phyloP scores from a whole-genome alignment of 1,284 basidiomycete genomes.

The Apiotrichum brassicae region DNA sequence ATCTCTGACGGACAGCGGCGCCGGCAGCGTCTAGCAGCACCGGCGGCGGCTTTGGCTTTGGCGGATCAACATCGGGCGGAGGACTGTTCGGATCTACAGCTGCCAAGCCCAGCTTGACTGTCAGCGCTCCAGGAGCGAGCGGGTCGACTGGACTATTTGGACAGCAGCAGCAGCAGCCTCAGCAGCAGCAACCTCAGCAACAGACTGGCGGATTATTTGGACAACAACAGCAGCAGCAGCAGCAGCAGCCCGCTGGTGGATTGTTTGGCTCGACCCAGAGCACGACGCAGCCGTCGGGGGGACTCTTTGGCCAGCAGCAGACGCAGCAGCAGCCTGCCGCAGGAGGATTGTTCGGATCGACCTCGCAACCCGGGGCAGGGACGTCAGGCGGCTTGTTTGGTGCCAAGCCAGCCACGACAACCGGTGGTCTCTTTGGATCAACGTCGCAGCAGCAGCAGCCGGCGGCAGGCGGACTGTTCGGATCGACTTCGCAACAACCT shows the following conservation, averaged over 20 bases:
- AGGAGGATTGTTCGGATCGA: conserved; percentile 22
- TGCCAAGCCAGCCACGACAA: conserved; percentile 5
- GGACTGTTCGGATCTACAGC: conserved; percentile 11
- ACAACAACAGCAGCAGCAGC: conserved; percentile 6
- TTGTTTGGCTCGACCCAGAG: conserved; percentile 1
- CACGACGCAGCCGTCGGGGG: too few relatives aligned
- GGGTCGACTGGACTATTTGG: conserved; percentile 9
- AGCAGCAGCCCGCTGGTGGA: conserved; percentile 3
- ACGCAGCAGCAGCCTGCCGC: background rate
- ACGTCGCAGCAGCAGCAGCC: conserved; percentile 18
- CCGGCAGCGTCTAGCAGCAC: conserved; percentile 12
- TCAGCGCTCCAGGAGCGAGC: background rate
- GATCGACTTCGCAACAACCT: conserved; percentile 5
- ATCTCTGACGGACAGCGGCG: conserved; percentile 3
- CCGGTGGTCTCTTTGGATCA: conserved; percentile 11
- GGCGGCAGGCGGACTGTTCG: conserved; percentile 9
- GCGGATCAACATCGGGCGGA: background rate
- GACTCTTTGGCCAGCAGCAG: background rate
- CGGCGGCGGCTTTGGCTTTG: conserved; percentile 4
- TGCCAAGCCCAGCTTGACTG: conserved; percentile 3
- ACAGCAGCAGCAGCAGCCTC: background rate
- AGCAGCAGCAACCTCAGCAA: background rate
- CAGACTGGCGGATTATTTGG: conserved; percentile 6
- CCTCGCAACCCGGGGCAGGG: conserved; percentile 24
- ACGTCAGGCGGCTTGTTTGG: conserved; percentile 15